Evolutionary conservation across 2,329 filamentous ascomycete genomes (phyloP), one percentile per base, ranked within the genome.

Genomic region (Ceratocystis lukuohia): DNA sequence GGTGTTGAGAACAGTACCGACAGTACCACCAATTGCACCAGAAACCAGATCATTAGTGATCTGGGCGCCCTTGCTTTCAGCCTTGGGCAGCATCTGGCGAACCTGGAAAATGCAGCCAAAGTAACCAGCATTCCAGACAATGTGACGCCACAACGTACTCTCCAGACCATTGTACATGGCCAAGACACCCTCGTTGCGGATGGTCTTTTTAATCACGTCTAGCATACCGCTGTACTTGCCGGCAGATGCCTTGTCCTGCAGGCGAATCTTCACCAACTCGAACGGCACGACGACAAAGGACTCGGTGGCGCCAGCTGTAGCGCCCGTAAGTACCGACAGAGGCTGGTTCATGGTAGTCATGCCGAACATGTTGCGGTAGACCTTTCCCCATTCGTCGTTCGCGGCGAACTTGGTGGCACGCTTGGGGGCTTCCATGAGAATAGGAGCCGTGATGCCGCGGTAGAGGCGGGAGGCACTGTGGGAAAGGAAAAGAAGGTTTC

Each of bases 31-130:
- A 70, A 96, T 77, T 56, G 88, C 82, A 75, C 94, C 94, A 22
- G 91, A 91, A 66, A 96, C 78, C 70, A 99, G 78, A 73, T 99
- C 92, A 75, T 96, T 96, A 68, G 83, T 78, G 77, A 96, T 89
- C 78, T 96, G 87, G 65, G 83, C 81, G 70, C 81, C 81, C 82
- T 96, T 96, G 76, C 84, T 88, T 66, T 88, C 84, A n/a, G 88
- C 86, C 74, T 85, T 82, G 69, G 94, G 94, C 61, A 99, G 78
- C 71, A 96, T 80, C 68, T 85, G 83, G 74, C 92, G 88, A 69
- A 97, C 90, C 79, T 99, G 94, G 85, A 95, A 96, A 76, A 99
- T 99, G 78, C 91, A 95, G 73, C 94, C 94, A 76, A 99, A 99
- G 83, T 96, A 96, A 68, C 92, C 93, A 15, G 89, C 85, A 77